phyloP scores from a whole-genome alignment of 2,329 filamentous ascomycete genomes.

The Leptographium galeiforme region DNA sequence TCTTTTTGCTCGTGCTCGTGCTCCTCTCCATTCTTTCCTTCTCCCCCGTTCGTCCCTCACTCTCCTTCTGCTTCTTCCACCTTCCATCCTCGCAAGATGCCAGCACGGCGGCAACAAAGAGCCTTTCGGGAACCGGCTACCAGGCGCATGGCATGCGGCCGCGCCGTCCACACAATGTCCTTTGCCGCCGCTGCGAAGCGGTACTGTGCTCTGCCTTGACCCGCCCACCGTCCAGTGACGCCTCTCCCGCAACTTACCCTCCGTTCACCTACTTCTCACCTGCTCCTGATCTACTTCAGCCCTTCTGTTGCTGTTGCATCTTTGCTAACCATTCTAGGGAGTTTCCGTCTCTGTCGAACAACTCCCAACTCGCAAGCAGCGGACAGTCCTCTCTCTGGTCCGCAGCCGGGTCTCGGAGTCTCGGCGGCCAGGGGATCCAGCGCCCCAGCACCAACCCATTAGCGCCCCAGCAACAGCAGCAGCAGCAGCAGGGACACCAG shows the following conservation, averaged over 20 bases:
- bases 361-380: slow-evolving; percentile 36
- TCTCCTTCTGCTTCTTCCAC: not conserved
- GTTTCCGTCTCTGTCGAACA: slow-evolving; percentile 53
- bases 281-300: no score
- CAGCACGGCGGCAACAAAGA: no score
- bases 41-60: not conserved
- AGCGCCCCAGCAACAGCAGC: slow-evolving; percentile 17
- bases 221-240: not conserved
- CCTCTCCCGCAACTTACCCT: not conserved
- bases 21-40: no score
- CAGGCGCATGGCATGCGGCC: no score
- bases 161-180: not conserved
- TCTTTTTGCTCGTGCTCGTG: not conserved
- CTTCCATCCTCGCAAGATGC: not conserved
- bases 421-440: slow-evolving; percentile 31
- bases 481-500: slow-evolving; percentile 27
- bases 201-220: not conserved
- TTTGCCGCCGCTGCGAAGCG: not conserved
- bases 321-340: slow-evolving; percentile 32
- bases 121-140: no score
- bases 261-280: not conserved
- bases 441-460: slow-evolving; percentile 38
- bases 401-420: slow-evolving; percentile 31
- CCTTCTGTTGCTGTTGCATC: not conserved
- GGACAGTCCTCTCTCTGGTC: slow-evolving; percentile 43